phyloP scores from a whole-genome alignment of 306 rosid genomes.

The Trifolium fragiferum region DNA sequence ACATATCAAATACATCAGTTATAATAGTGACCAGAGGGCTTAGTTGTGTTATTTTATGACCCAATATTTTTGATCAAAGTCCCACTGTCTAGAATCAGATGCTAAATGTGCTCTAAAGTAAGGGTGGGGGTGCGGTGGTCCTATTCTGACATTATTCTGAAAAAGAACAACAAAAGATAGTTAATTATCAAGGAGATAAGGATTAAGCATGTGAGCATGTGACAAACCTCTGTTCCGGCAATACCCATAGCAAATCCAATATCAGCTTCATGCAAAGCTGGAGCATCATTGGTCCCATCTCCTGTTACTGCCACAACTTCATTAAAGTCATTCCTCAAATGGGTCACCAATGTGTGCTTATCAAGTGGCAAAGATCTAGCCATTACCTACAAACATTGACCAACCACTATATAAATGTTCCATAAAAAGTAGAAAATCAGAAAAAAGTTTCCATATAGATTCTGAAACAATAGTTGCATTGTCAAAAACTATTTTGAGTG shows the following conservation, averaged over 20 bases:
- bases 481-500: not conserved
- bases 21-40: no score
- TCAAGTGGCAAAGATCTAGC: constrained; percentile 91
- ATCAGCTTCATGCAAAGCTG: constrained; percentile 91
- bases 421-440: not conserved
- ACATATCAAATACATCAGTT: no score
- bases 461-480: not conserved
- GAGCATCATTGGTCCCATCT: constrained; percentile 96
- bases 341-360: constrained; percentile 81
- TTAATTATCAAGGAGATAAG: constrained; percentile 11
- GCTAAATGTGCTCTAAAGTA: constrained; percentile 19
- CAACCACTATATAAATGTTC: constrained; percentile 9
- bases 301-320: constrained; percentile 97
- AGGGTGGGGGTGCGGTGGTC: not conserved
- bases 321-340: constrained; percentile 58
- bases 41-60: not conserved
- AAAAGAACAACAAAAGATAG: constrained; percentile 1
- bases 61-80: constrained; percentile 9
- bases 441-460: not conserved
- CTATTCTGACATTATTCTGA: not conserved
- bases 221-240: constrained; percentile 95
- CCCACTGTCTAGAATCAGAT: not conserved
- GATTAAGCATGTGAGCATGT: constrained; percentile 9
- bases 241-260: constrained; percentile 96
- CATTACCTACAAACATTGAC: constrained; percentile 71